Base-by-base conservation (phyloP, 2,329 filamentous ascomycete genomes). In the Fusarium nurragi region DNA sequence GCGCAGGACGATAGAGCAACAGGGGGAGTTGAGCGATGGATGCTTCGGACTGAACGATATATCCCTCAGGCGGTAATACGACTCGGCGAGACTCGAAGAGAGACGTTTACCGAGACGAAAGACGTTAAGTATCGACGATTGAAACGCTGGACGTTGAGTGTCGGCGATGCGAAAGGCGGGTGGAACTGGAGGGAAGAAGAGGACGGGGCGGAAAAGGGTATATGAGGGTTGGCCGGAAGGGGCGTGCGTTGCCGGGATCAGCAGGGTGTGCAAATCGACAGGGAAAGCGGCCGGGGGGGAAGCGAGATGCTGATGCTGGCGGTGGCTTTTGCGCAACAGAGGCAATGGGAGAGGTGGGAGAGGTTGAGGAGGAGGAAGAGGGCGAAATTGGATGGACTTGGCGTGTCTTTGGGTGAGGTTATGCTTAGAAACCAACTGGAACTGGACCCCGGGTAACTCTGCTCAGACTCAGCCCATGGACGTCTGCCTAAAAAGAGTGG, bases 401-500 rank as follows among this genome's bases (percentile, higher is more conserved):
- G 32, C 32, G 59, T 38, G 57, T 57, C 38, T 48, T 51, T 54
- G 61, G 61, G 43, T 22, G 58, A 65, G 64, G 60, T 67, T 68
- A 65, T 62, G 70, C 71, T 73, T 72, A 73, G 71, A 70, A 73
- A 73, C 67, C 67, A 46, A 54, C 36, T 48, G 54, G 67, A 41
- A 53, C 51, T 55, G 30, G 62, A 58, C 46, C 30, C 40, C n/a
- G 48, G 39, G 36, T 54, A 25, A 60, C 32, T 34, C 32, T 34
- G 16, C 16, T 34, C 32, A 18, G 16, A 54, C 70, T 71, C 70
- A 74, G 70, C 70, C 74, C 66, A 58, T 67, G 54, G 65, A 69
- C 75, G 77, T 75, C 73, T 76, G 75, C 75, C 75, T 76, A 62
- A 70, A 73, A 34, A 34, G 32, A 34, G 32, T 34, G 32, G 32